Evolutionary conservation across 1,284 basidiomycete species (phyloP), one percentile per base, ranked within the genome.

Genomic region (Termitomyces sp.): DNA sequence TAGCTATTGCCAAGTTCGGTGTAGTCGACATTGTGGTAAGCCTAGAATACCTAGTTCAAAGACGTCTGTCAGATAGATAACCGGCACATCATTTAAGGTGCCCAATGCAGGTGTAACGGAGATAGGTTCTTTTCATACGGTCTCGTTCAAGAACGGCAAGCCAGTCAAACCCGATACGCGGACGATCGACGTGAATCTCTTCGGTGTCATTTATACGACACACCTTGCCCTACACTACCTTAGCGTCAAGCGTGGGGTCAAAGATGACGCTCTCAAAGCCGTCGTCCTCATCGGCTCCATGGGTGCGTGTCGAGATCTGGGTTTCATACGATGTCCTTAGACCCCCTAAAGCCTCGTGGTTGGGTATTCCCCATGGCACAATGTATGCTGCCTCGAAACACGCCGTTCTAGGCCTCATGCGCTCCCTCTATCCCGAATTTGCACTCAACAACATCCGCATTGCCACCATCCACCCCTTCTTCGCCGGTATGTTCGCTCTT

Each of bases 41-140:
- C 52, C 12, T 26, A 17, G 39, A 42, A 39, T 6, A 17, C 38
- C 30, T 45, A 38, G 24, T n/a, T 40, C 9, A 17, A 3, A 48
- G 46, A 48, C 34, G 34, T 6, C 46, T 48, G 33, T 48, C 33
- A 36, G 21, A 34, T n/a, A 54, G 48, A 17, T 42, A 28, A 49
- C 41, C 24, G 33, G 47, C 17, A 41, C 10, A 43, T 50, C 42
- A 31, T 39, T 49, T 3, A 52, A 80, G 81, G 65, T 83, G 15
- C 74, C 80, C 6, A 83, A 83, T 61, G 83, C 83, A 28, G 83
- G 83, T 3, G 69, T 84, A 21, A 61, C 65, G 7, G 81, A 83
- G 63, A 54, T 64, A 3, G 71, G 70, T 4, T 48, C 57, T 0
- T 74, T 77, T 50, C 64, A 65, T n/a, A 61, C 55, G n/a, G 58